Percentiles rank a stretch among this genome's conserved stretches.
These are phyloP conservation scores for Cystobasidium sp. DNA, from an alignment of 1,284 basidiomycete genomes.

Conservation along the genomic window DNA sequence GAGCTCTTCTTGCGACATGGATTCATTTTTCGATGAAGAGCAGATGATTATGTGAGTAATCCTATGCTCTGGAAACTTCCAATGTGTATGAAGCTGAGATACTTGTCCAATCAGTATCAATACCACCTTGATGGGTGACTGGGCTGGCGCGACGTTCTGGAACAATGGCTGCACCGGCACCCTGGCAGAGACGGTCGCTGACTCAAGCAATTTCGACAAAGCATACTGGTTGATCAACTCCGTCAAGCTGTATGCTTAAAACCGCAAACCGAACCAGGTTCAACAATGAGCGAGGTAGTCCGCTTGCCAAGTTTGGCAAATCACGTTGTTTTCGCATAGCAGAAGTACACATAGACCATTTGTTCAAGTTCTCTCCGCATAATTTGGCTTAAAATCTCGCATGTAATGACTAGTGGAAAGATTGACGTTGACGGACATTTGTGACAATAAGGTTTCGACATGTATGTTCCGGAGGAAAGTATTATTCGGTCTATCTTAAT, in stretches of 20 bases:
- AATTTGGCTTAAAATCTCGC: no score
- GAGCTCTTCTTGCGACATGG: slow-evolving; percentile 29
- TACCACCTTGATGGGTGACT: slow-evolving; percentile 42
- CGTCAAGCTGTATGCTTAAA: slow-evolving; percentile 31
- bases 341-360: no score
- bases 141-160: slow-evolving; percentile 45
- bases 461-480: no score
- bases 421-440: no score
- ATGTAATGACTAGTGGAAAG: no score
- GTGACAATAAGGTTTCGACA: no score
- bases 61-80: neutral
- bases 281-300: no score
- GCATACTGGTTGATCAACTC: slow-evolving; percentile 40
- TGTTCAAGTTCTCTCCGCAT: no score
- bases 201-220: slow-evolving; percentile 35
- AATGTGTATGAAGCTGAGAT: neutral
- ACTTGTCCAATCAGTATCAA: slow-evolving; percentile 22
- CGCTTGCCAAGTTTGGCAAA: no score
- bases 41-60: slow-evolving; percentile 39
- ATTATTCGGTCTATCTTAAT: no score
- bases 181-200: slow-evolving; percentile 16
- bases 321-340: no score
- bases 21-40: slow-evolving; percentile 39
- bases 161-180: slow-evolving; percentile 43
- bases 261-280: neutral